A percentile compares a stretch with the other conserved stretches of the same genome.
Conservation (phyloP, 2,329 filamentous ascomycete species). For the Colletotrichum cereale region DNA sequence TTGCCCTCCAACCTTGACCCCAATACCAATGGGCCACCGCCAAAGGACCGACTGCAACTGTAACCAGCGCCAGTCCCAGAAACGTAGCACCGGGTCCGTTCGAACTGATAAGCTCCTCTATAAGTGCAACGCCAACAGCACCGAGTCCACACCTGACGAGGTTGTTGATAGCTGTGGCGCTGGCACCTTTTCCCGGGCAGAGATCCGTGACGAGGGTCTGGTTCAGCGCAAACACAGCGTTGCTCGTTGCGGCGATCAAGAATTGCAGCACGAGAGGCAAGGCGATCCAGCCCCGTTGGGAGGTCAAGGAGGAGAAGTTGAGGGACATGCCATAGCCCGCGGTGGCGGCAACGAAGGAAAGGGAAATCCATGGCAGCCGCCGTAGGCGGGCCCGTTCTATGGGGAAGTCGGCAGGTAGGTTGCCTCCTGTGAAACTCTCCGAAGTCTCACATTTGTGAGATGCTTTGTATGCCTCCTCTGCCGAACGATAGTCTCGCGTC, state of each 20-base stretch:
- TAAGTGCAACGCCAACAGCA: constrained; percentile 19
- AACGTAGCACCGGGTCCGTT: constrained; percentile 20
- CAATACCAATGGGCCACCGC: constrained; percentile 34
- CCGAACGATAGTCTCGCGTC: constrained; percentile 48
- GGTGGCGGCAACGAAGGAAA: constrained; percentile 50
- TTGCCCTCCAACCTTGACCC: constrained; percentile 30
- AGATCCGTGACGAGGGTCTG: constrained; percentile 50
- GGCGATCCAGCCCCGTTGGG: constrained; percentile 43
- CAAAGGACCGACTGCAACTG: constrained; percentile 21
- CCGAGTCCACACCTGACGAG: constrained; percentile 39
- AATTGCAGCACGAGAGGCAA: constrained; percentile 49
- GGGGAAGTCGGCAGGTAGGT: constrained; percentile 53
- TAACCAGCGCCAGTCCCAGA: constrained; percentile 17
- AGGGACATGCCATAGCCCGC: constrained; percentile 53
- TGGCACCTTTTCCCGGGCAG: constrained; percentile 48
- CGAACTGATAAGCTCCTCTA: constrained; percentile 7
- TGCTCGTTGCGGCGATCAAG: constrained; percentile 52
- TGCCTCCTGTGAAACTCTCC: constrained; percentile 47
- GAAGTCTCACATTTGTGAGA: constrained; percentile 32
- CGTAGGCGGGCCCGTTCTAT: constrained; percentile 56
- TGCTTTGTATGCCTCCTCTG: constrained; percentile 44
- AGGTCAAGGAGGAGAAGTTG: constrained; percentile 30
- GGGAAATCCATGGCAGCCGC: constrained; percentile 54
- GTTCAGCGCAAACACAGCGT: constrained; percentile 53
- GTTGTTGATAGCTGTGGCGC: constrained; percentile 52